Evolutionary conservation across 805 yeast species (phyloP).

Genomic region (Groenewaldozyma tartarivorans): DNA sequence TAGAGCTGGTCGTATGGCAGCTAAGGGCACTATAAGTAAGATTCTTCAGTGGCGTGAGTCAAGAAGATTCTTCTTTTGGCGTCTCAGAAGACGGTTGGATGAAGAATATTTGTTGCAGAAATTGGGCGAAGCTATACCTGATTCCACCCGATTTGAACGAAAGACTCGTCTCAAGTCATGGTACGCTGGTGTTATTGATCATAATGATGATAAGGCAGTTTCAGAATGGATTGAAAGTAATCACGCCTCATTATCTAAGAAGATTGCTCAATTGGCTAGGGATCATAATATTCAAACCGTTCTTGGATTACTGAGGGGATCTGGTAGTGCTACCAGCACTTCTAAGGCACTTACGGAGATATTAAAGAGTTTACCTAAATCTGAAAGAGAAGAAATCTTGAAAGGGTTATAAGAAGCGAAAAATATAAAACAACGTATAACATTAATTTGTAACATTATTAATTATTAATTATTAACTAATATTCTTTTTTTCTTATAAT

Average conservation of each 20-base stretch:
- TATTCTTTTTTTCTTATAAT: background rate
- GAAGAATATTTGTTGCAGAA: constrained; percentile 81
- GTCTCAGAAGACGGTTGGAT: constrained; percentile 88
- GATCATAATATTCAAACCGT: constrained; percentile 18
- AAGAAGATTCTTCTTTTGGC: constrained; percentile 98
- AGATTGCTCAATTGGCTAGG: constrained; percentile 16
- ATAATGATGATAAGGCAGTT: constrained; percentile 65
- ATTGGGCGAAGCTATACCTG: constrained; percentile 53
- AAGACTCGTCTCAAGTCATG: constrained; percentile 81
- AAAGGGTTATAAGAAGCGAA: too few relatives aligned
- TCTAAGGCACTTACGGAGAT: too few relatives aligned
- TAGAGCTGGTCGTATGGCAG: constrained; percentile 94
- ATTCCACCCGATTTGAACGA: constrained; percentile 65
- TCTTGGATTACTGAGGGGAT: constrained; percentile 14
- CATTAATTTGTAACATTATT: too few relatives aligned
- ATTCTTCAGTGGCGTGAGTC: constrained; percentile 80
- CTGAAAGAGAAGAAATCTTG: too few relatives aligned
- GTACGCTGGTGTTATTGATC: constrained; percentile 64
- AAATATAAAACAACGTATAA: too few relatives aligned
- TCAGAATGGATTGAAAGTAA: constrained; percentile 80
- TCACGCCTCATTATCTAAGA: constrained; percentile 46
- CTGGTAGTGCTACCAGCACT: too few relatives aligned
- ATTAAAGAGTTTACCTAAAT: too few relatives aligned
- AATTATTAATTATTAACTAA: background rate
- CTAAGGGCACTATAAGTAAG: constrained; percentile 82